These are phyloP conservation scores for Aspergillus floridensis DNA, from an alignment of 2,329 filamentous ascomycete species.

Conservation along the genomic window DNA sequence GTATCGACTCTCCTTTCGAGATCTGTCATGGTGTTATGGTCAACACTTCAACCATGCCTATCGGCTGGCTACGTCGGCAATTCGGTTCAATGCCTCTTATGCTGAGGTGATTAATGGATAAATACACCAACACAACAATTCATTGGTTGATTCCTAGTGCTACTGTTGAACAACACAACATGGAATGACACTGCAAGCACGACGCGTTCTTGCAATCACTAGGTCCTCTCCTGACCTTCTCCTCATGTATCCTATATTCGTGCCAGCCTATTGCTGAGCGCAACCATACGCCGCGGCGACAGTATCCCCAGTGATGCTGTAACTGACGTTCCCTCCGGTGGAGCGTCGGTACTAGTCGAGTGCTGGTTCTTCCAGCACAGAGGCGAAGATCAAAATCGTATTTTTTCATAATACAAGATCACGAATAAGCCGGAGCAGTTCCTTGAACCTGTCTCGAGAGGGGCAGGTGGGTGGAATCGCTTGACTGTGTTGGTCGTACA, in stretches of 20 bases:
- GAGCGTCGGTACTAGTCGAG: constrained; percentile 69
- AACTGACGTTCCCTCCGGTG: constrained; percentile 61
- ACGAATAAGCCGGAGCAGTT: constrained; percentile 99
- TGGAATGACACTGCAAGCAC: neutral
- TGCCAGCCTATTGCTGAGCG: neutral
- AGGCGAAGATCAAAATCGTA: constrained; percentile 69
- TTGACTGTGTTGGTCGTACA: constrained; percentile 97
- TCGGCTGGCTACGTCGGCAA: neutral
- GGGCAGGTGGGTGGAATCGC: constrained; percentile 79
- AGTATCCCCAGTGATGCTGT: constrained; percentile 51
- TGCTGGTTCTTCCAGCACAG: constrained; percentile 54
- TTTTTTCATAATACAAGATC: constrained; percentile 53
- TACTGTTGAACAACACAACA: neutral
- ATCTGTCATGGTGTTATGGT: neutral
- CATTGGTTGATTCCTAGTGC: too few relatives aligned
- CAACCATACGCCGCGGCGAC: constrained; percentile 51
- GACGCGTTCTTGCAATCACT: neutral
- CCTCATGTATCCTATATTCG: neutral
- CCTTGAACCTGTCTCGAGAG: constrained; percentile 81
- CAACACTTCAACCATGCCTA: neutral
- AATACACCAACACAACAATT: neutral
- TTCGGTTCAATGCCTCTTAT: neutral
- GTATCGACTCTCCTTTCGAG: neutral
- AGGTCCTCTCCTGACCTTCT: neutral
- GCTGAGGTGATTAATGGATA: neutral